phyloP scores from a whole-genome alignment of 495 filamentous ascomycete species.

The Lasiosphaeria miniovina region DNA sequence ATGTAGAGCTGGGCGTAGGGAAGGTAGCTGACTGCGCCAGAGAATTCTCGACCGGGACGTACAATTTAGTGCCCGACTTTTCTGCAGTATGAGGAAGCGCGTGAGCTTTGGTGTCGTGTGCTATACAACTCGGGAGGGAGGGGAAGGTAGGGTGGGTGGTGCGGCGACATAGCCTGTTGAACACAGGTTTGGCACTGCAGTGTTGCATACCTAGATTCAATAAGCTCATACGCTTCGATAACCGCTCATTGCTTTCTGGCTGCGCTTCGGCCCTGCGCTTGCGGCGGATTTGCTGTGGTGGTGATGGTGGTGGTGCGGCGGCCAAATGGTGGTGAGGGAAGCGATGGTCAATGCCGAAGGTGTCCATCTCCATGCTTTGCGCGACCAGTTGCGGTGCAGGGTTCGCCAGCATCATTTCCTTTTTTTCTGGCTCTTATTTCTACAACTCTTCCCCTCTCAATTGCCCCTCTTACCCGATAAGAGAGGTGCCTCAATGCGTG shows the following conservation, averaged over 20 bases:
- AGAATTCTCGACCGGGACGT: slow-evolving; percentile 50
- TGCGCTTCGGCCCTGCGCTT: slow-evolving; percentile 54
- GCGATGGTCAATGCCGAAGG: slow-evolving; percentile 18
- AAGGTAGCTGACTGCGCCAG: slow-evolving; percentile 20
- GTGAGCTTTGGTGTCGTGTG: slow-evolving; percentile 15
- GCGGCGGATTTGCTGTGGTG: slow-evolving; percentile 26
- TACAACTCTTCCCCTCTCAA: slow-evolving; percentile 11
- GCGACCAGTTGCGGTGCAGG: slow-evolving; percentile 6
- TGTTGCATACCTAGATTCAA: slow-evolving; percentile 73
- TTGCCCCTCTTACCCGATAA: slow-evolving; percentile 8
- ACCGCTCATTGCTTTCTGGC: slow-evolving; percentile 49
- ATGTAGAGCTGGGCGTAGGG: slow-evolving; percentile 1
- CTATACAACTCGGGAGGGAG: too few species aligned
- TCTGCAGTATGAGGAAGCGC: slow-evolving; percentile 33
- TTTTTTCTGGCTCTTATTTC: background rate
- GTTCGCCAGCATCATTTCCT: slow-evolving; percentile 19
- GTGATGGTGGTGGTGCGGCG: slow-evolving; percentile 11
- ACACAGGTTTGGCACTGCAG: background rate
- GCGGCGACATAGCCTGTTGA: background rate
- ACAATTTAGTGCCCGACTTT: slow-evolving; percentile 53
- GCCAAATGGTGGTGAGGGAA: slow-evolving; percentile 1
- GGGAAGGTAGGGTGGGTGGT: background rate
- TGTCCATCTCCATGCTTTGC: slow-evolving; percentile 19
- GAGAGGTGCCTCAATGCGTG: slow-evolving; percentile 5
- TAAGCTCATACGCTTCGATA: slow-evolving; percentile 76